Percentiles rank a stretch among this genome's conserved stretches.
These are phyloP conservation scores for Solanum sitiens DNA, from an alignment of 257 asterid species.

Conservation along the genomic window DNA sequence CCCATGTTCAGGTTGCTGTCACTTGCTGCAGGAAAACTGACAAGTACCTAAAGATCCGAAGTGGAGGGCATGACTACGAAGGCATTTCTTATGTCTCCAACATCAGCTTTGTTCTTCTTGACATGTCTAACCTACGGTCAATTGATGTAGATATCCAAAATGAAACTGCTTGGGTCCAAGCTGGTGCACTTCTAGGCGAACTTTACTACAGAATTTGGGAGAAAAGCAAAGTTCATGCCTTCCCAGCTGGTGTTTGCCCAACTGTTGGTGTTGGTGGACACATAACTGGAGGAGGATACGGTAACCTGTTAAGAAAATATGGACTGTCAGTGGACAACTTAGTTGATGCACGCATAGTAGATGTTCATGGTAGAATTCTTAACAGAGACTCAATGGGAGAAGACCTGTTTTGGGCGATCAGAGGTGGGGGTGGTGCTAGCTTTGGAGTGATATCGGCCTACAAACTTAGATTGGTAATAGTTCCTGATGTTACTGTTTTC, in stretches of 20 bases:
- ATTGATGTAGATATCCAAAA: slow-evolving; percentile 15
- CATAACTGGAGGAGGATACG: slow-evolving; percentile 53
- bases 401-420: slow-evolving; percentile 52
- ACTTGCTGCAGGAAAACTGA: slow-evolving; percentile 24
- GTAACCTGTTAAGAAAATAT: slow-evolving; percentile 37
- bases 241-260: slow-evolving; percentile 50
- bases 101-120: slow-evolving; percentile 27
- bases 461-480: slow-evolving; percentile 31
- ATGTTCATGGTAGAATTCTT: slow-evolving; percentile 24
- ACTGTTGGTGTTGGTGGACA: slow-evolving; percentile 59
- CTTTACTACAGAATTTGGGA: slow-evolving; percentile 37
- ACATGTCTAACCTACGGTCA: slow-evolving; percentile 37
- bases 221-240: slow-evolving; percentile 27
- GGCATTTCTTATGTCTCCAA: slow-evolving; percentile 41
- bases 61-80: slow-evolving; percentile 62
- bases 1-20: slow-evolving; percentile 34
- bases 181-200: slow-evolving; percentile 52
- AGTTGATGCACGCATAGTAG: slow-evolving; percentile 36
- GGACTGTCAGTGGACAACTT: slow-evolving; percentile 49
- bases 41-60: slow-evolving; percentile 39
- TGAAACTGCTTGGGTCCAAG: slow-evolving; percentile 43
- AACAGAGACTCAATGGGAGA: slow-evolving; percentile 49
- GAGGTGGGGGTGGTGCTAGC: slow-evolving; percentile 61
- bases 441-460: slow-evolving; percentile 36
- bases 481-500: slow-evolving; percentile 43